Evolutionary conservation across 2,329 filamentous ascomycete genomes (phyloP), one percentile per base, ranked within the genome.

Genomic region (Falciphora oryzae): DNA sequence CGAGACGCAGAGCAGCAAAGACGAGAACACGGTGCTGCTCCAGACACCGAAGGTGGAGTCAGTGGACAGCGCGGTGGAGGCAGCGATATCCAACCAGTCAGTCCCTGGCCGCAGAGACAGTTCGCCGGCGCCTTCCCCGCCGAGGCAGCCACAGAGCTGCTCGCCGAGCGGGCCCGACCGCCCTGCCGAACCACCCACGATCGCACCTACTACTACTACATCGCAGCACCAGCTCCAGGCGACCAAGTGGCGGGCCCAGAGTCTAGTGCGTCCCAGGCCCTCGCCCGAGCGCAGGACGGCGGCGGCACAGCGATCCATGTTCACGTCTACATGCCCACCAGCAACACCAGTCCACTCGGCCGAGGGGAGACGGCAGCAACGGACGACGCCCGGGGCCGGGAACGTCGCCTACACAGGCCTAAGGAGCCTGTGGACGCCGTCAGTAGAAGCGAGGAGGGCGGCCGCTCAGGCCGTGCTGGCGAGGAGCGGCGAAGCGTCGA

Each of bases 311-410:
- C 63, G 65, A 72, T 72, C 63, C 72, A 75, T 66, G 69, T 74
- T 60, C 73, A 74, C 67, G 68, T 75, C 71, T 71, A 75, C 65
- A 65, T 72, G 38, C 72, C 71, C 38, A 6, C 56, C 8, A 38
- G 28, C 50, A 32, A 18, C 57, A 27, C 16, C 57, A 4, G 57
- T 11, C 18, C n/a, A 10, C n/a, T 53, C 11, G 57, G 14, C 57
- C n/a, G 57, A 28, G 57, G 25, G 27, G 57, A 29, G 29, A 29
- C 53, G 61, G 60, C 64, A 63, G 44, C 44, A 53, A 11, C 44
- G 44, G n/a, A 53, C n/a, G 22, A 25, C 18, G 22, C 6, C 44
- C 44, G 22, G 22, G 22, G 22, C 44, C 44, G n/a, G 18, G n/a
- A 22, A n/a, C 22, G 22, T 18, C 22, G 44, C 44, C 44, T 22